These are phyloP conservation scores for Veloboletus limbatus DNA, from an alignment of 1,284 basidiomycete genomes.

Conservation along the genomic window DNA sequence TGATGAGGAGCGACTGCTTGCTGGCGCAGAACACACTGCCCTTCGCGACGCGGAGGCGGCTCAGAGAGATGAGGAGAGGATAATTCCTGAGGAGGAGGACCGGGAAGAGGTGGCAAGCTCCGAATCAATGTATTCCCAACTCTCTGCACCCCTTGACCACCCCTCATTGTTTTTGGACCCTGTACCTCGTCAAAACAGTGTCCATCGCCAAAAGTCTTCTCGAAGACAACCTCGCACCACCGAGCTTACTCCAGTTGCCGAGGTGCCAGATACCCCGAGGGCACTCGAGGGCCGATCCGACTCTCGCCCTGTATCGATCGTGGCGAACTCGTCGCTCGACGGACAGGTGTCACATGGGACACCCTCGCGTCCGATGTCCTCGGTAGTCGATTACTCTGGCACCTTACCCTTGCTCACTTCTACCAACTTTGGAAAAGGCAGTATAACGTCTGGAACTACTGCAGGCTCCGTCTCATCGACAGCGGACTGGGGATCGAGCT, in stretches of 20 bases:
- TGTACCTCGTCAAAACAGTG: not conserved
- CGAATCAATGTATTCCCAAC: constrained; percentile 24
- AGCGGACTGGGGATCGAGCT: constrained; percentile 10
- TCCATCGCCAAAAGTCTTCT: constrained; percentile 11
- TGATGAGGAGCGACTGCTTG: constrained; percentile 17
- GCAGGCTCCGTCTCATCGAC: constrained; percentile 18
- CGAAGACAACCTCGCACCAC: constrained; percentile 6
- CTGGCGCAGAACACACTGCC: constrained; percentile 15
- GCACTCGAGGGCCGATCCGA: not conserved
- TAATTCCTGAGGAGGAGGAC: not conserved
- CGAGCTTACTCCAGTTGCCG: constrained; percentile 21
- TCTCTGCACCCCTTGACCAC: constrained; percentile 25
- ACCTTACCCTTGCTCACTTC: constrained; percentile 28
- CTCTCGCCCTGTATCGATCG: constrained; percentile 4
- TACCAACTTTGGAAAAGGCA: constrained; percentile 25
- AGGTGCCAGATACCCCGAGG: constrained; percentile 17
- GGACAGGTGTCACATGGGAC: constrained; percentile 14
- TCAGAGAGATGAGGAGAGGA: not conserved
- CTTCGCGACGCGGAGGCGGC: constrained; percentile 13
- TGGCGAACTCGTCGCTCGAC: constrained; percentile 13
- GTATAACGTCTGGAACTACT: constrained; percentile 8
- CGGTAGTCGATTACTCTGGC: constrained; percentile 1
- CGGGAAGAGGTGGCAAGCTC: constrained; percentile 3
- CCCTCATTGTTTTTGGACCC: not conserved
- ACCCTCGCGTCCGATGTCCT: constrained; percentile 8